A percentile compares a stretch with the other conserved stretches of the same genome.
Evolutionary conservation across 306 rosid species (phyloP).

Genomic region (Coriaria nepalensis): DNA sequence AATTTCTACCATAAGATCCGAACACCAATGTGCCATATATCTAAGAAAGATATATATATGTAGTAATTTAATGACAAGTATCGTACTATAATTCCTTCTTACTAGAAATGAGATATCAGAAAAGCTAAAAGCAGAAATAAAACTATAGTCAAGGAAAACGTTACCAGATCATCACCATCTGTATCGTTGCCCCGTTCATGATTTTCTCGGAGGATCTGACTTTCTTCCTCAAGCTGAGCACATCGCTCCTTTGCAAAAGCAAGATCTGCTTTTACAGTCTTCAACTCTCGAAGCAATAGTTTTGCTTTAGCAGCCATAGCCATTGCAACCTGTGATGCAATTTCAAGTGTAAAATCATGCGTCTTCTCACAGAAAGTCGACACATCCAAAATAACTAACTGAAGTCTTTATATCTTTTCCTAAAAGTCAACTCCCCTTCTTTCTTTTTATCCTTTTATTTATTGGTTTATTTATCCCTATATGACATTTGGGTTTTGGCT

Average conservation of each 20-base stretch:
- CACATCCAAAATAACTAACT: too few species aligned
- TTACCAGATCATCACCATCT: slow-evolving; percentile 95
- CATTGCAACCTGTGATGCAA: slow-evolving; percentile 78
- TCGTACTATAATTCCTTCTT: too few species aligned
- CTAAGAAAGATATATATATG: too few species aligned
- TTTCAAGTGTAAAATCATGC: slow-evolving; percentile 9
- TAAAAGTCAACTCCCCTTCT: too few species aligned
- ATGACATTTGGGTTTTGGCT: too few species aligned
- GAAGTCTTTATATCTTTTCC: too few species aligned
- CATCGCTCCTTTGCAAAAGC: slow-evolving; percentile 99
- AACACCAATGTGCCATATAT: too few species aligned
- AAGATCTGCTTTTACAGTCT: slow-evolving; percentile 91
- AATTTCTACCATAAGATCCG: too few species aligned
- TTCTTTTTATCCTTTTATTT: too few species aligned
- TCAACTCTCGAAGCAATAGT: slow-evolving; percentile 91
- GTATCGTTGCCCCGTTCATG: slow-evolving; percentile 76
- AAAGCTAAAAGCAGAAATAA: background rate
- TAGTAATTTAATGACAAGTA: too few species aligned
- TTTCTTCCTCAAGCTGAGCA: slow-evolving; percentile 95
- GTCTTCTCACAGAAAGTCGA: background rate
- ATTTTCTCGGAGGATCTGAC: slow-evolving; percentile 71
- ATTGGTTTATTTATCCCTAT: too few species aligned
- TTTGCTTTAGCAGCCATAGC: slow-evolving; percentile 99
- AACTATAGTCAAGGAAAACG: slow-evolving; percentile 1
- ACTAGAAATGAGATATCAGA: background rate